Base-by-base conservation (phyloP, 768 basidiomycete genomes). In the Melanogaster broomeanus region DNA sequence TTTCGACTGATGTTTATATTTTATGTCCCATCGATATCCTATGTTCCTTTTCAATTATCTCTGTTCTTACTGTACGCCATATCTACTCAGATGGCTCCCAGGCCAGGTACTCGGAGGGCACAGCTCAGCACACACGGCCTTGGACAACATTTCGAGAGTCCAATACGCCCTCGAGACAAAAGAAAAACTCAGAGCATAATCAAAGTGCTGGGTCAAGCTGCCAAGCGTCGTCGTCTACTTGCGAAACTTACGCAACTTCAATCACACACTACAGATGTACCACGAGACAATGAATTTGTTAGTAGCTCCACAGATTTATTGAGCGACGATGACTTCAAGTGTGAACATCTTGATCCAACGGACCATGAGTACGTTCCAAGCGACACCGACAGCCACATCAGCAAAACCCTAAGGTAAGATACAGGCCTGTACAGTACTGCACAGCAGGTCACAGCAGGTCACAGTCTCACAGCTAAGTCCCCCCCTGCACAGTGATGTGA, bases 141-240 rank as follows among this genome's bases (percentile, higher is more conserved):
- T 22, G 42, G 50, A 4, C 27, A 22, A 18, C 50, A 51, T 15
- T 51, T 51, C 24, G 25, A 37, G 6, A 51, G 50, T 37, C 50
- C 43, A 15, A n/a, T 13, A 10, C 16, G 39, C 18, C 13, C 43
- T 10, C 18, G 37, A 3, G 41, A 51, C 34, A 51, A 40, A 43
- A 30, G 16, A 15, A 45, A 51, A 39, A 51, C 18, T 6, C 43
- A 45, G 22, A 6, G 9, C 7, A 5, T 45, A 2, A 7, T 45
- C 8, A 12, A 38, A 12, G 7, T 51, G 2, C 43, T 43, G n/a
- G 50, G 49, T 11, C 33, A 42, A 21, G 37, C 38, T 3, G 21
- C 42, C 27, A 35, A 21, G 24, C 15, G 27, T 22, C 22, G 41
- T 18, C 12, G 18, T 12, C 27, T 48, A 30, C 22, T 40, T 28